Conservation (phyloP, 1,284 basidiomycete genomes). For the Moniliophthora roreri region DNA sequence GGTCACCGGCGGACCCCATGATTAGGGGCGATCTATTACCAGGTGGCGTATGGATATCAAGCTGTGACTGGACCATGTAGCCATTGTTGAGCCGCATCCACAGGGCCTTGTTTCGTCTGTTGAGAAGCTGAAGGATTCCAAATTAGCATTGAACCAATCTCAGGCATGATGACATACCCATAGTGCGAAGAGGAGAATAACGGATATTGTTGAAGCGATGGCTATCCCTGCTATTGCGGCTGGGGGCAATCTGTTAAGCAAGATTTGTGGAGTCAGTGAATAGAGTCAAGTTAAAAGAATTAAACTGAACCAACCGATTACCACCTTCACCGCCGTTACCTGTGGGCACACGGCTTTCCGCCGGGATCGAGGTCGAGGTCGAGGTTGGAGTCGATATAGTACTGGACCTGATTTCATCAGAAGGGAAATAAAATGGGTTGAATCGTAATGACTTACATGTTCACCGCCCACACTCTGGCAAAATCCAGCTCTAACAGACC, state of each 20-base stretch:
- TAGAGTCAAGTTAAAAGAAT: background rate
- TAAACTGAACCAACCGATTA: background rate
- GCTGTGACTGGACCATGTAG: constrained; percentile 27
- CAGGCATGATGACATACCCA: constrained; percentile 17
- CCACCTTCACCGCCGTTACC: background rate
- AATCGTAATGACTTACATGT: background rate
- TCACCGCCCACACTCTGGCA: constrained; percentile 8
- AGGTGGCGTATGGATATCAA: constrained; percentile 14
- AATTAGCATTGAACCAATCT: background rate
- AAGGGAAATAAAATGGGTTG: background rate
- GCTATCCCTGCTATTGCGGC: constrained; percentile 19
- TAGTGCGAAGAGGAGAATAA: constrained; percentile 17
- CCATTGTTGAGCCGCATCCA: constrained; percentile 25
- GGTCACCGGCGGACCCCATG: background rate
- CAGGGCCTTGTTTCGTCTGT: constrained; percentile 25
- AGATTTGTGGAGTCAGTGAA: background rate
- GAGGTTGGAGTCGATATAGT: background rate
- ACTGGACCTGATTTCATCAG: background rate
- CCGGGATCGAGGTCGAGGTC: background rate
- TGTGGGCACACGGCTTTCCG: background rate
- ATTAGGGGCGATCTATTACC: background rate
- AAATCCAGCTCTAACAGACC: constrained; percentile 3
- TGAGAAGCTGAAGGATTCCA: constrained; percentile 13
- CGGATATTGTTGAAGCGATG: constrained; percentile 17
- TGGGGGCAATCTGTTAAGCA: background rate